Percentiles rank a stretch among this genome's conserved stretches.
Conservation (phyloP, 495 filamentous ascomycete genomes). For the Niebla homalea region DNA sequence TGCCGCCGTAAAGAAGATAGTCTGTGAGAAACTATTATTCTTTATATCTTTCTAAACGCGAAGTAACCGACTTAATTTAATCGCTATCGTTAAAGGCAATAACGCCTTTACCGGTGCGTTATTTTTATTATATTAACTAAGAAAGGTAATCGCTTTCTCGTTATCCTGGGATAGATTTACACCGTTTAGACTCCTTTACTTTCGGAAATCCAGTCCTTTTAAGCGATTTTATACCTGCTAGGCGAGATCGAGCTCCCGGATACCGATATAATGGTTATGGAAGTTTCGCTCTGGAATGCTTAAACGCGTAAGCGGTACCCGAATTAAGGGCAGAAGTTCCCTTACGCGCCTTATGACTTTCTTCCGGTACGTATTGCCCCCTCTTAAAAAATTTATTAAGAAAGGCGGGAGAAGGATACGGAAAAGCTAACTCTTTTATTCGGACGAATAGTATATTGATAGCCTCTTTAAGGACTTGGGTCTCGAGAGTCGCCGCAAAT, state of each 20-base stretch:
- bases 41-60: neutral
- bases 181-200: slow-evolving; percentile 20
- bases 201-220: slow-evolving; percentile 22
- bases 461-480: slow-evolving; percentile 12
- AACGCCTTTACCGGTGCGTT: slow-evolving; percentile 16
- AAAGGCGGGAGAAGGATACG: no score
- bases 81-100: slow-evolving; percentile 9
- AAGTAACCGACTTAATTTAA: no score
- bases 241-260: slow-evolving; percentile 20
- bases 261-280: slow-evolving; percentile 18
- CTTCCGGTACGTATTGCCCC: slow-evolving; percentile 4
- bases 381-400: neutral
- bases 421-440: no score
- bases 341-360: slow-evolving; percentile 23
- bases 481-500: slow-evolving; percentile 13
- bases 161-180: slow-evolving; percentile 24
- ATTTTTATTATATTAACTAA: slow-evolving; percentile 11
- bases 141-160: slow-evolving; percentile 19
- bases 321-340: slow-evolving; percentile 13
- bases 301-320: slow-evolving; percentile 29
- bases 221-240: slow-evolving; percentile 16
- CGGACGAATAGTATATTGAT: slow-evolving; percentile 12
- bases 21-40: slow-evolving; percentile 18
- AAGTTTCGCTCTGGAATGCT: slow-evolving; percentile 25
- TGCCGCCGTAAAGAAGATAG: slow-evolving; percentile 13